Evolutionary conservation across 495 filamentous ascomycete species (phyloP).

Genomic region (Penicillium flavigenum): DNA sequence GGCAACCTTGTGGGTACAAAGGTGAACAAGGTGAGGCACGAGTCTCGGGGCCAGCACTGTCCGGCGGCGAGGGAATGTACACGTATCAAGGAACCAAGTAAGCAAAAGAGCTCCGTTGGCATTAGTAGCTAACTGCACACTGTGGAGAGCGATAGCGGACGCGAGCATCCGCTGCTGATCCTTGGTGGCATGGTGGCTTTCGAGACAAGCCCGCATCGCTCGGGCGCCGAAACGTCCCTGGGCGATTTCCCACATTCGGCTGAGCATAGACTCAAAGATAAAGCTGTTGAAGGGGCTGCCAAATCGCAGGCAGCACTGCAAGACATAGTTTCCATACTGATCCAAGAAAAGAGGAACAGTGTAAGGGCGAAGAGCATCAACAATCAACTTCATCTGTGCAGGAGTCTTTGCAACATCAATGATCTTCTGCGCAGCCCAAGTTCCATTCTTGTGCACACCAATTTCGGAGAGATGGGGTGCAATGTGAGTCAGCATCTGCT

Average conservation of each 20-base stretch:
- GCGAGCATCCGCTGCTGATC: conserved; percentile 95
- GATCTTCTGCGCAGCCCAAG: conserved; percentile 99
- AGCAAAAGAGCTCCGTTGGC: conserved; percentile 91
- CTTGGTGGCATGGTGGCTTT: conserved; percentile 92
- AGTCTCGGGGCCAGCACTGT: conserved; percentile 90
- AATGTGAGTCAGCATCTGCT: conserved; percentile 87
- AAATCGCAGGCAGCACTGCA: conserved; percentile 94
- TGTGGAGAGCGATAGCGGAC: conserved; percentile 90
- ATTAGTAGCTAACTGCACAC: conserved; percentile 94
- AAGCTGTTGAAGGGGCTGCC: conserved; percentile 87
- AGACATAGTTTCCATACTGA: conserved; percentile 97
- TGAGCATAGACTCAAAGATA: conserved; percentile 96
- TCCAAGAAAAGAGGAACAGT: conserved; percentile 90
- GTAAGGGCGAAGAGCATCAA: conserved; percentile 79
- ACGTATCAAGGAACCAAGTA: conserved; percentile 98
- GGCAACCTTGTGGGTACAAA: conserved; percentile 98
- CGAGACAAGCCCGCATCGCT: conserved; percentile 94
- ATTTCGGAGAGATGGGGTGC: conserved; percentile 92
- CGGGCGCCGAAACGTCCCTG: conserved; percentile 93
- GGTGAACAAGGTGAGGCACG: conserved; percentile 92
- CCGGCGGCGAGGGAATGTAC: conserved; percentile 88
- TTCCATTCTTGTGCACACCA: conserved; percentile 97
- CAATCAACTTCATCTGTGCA: conserved; percentile 78
- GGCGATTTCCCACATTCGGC: conserved; percentile 88
- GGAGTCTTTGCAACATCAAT: conserved; percentile 91